Conservation (phyloP, 148 eudicot genomes). For the Fallopia convolvulus region DNA sequence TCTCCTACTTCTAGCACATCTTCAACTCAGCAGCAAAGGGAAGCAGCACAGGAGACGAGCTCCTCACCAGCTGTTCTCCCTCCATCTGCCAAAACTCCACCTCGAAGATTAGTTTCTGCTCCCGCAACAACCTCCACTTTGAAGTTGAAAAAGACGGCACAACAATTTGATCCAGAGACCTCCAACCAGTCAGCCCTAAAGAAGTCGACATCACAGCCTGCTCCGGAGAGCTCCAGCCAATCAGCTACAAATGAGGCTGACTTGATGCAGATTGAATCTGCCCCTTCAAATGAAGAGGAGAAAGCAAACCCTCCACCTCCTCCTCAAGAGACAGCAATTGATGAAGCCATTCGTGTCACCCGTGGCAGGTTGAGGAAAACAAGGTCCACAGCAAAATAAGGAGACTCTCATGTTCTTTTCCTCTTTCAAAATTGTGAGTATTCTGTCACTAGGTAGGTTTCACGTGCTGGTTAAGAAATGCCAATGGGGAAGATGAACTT, state of each 20-base stretch:
- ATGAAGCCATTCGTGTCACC: conserved; percentile 53
- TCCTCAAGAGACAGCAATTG: conserved; percentile 45
- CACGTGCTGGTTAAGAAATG: neutral
- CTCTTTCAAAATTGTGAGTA: conserved; percentile 14
- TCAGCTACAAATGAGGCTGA: conserved; percentile 25
- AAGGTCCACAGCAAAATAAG: conserved; percentile 28
- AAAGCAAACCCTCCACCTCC: conserved; percentile 32
- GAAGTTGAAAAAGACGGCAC: conserved; percentile 10
- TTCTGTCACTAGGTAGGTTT: neutral
- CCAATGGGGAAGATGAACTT: neutral
- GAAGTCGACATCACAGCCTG: conserved; percentile 28
- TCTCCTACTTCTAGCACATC: conserved; percentile 55
- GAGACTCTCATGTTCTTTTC: neutral
- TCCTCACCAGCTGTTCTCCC: conserved; percentile 28
- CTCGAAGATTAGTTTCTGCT: conserved; percentile 22
- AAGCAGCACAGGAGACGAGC: conserved; percentile 24
- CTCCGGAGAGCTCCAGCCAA: conserved; percentile 26
- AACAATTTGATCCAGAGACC: conserved; percentile 18
- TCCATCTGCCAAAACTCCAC: conserved; percentile 12
- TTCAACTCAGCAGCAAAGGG: conserved; percentile 21
- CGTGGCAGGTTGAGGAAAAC: conserved; percentile 71
- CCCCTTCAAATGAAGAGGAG: conserved; percentile 23
- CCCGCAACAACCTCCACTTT: conserved; percentile 20
- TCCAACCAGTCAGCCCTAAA: conserved; percentile 20
- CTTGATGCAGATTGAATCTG: conserved; percentile 31